These are phyloP conservation scores for Posidonia australis DNA, from an alignment of 106 monocot species.

Conservation along the genomic window DNA sequence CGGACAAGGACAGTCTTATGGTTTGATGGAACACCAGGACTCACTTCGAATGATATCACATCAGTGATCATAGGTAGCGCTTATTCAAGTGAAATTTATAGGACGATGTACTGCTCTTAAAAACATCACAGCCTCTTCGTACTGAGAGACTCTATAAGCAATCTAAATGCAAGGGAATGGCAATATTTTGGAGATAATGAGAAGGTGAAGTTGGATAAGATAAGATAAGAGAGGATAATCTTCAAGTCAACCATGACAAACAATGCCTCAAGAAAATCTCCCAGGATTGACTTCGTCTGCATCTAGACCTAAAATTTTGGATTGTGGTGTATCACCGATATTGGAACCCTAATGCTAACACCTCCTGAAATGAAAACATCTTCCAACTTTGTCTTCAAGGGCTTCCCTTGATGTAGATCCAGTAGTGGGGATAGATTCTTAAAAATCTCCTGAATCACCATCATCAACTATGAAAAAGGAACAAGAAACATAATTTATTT, in stretches of 20 bases:
- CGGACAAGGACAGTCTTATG: too few relatives aligned
- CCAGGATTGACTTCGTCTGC: conserved; percentile 51
- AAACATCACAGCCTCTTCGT: conserved; percentile 23
- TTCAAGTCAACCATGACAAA: conserved; percentile 63
- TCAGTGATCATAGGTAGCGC: too few relatives aligned
- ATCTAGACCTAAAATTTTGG: conserved; percentile 45
- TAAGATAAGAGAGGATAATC: conserved; percentile 39
- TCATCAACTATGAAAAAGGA: conserved; percentile 29
- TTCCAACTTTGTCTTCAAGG: conserved; percentile 27
- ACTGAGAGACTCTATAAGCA: conserved; percentile 48
- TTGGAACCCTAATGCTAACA: conserved; percentile 27
- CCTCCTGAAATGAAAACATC: conserved; percentile 36
- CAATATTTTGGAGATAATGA: conserved; percentile 28
- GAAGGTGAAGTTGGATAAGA: conserved; percentile 47
- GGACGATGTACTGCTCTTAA: too few relatives aligned
- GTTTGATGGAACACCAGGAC: too few relatives aligned
- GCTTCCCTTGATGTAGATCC: conserved; percentile 23
- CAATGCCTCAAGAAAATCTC: conserved; percentile 40
- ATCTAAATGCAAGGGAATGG: conserved; percentile 41
- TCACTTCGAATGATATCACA: too few relatives aligned
- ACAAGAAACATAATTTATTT: not conserved
- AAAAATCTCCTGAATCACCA: conserved; percentile 53
- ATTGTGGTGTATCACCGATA: conserved; percentile 39
- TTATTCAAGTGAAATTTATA: too few relatives aligned
- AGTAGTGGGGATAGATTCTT: conserved; percentile 26